phyloP scores from a whole-genome alignment of 139 green algal genomes.

The Chlamydomonas sp. region DNA sequence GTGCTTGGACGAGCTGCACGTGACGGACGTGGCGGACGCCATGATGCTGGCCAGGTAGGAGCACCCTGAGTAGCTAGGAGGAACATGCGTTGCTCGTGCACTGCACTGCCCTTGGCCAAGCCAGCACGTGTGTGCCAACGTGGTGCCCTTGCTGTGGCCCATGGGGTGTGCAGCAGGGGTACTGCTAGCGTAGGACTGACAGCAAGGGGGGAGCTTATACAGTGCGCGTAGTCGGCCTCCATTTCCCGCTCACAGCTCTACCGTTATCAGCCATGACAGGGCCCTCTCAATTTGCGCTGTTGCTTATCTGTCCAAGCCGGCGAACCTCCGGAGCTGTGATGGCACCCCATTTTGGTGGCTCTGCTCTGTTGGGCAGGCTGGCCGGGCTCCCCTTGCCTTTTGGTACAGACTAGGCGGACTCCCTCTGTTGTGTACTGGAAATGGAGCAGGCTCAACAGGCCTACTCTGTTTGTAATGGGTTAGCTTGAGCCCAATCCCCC shows the following conservation, averaged over 20 bases:
- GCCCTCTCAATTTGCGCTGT: no score
- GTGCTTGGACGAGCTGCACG: conserved; percentile 88
- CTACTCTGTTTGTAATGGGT: not conserved
- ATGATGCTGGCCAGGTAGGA: conserved; percentile 73
- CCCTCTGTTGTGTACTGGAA: not conserved
- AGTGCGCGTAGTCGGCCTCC: no score
- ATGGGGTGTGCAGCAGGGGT: conserved; percentile 39
- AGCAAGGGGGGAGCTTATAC: not conserved
- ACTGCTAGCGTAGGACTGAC: not conserved
- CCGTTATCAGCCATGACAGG: no score
- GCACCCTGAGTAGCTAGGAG: not conserved
- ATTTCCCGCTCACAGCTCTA: no score
- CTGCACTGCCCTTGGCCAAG: not conserved
- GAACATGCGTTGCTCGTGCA: not conserved
- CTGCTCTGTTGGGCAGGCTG: no score
- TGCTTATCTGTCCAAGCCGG: no score
- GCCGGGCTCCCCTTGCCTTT: no score
- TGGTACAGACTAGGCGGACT: no score
- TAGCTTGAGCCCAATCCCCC: not conserved
- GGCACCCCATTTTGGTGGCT: no score
- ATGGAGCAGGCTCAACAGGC: not conserved
- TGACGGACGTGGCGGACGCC: conserved; percentile 93
- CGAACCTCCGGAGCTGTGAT: no score
- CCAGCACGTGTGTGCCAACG: not conserved
- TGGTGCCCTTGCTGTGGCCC: conserved; percentile 63